phyloP scores from a whole-genome alignment of 2,329 filamentous ascomycete genomes.

The Fusarium acutatum region DNA sequence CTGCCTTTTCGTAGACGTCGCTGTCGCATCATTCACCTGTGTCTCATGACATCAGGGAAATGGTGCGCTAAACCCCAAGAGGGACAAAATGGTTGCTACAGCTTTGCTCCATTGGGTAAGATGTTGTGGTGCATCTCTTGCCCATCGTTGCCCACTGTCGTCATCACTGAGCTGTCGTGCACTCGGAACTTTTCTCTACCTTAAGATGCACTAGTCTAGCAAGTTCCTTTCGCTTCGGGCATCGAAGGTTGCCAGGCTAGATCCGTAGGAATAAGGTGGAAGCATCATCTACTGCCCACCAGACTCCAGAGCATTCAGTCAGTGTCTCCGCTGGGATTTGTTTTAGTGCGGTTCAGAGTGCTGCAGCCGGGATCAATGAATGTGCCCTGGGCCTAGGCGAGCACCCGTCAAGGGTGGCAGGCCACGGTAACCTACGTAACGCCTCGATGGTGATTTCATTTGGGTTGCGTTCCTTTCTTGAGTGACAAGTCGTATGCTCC shows the following conservation, averaged over 20 bases:
- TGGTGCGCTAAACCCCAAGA: slow-evolving; percentile 7
- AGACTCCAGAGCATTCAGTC: neutral
- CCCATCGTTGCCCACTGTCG: slow-evolving; percentile 20
- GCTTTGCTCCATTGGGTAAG: slow-evolving; percentile 19
- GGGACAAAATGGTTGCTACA: slow-evolving; percentile 6
- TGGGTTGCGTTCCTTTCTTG: neutral
- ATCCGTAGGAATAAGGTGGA: slow-evolving; percentile 8
- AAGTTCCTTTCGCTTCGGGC: neutral
- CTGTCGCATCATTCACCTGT: slow-evolving; percentile 26
- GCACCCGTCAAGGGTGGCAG: neutral
- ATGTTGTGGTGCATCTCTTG: slow-evolving; percentile 12
- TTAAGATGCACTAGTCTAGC: neutral
- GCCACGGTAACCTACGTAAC: slow-evolving; percentile 23
- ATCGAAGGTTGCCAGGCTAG: slow-evolving; percentile 18
- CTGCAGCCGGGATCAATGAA: slow-evolving; percentile 8
- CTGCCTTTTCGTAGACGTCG: slow-evolving; percentile 12
- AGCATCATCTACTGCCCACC: slow-evolving; percentile 9
- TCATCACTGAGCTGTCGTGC: slow-evolving; percentile 17
- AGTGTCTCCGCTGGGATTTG: neutral
- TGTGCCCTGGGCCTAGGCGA: neutral
- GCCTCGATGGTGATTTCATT: neutral
- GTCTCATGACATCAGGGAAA: slow-evolving; percentile 31
- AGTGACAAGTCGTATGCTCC: neutral
- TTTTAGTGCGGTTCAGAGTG: slow-evolving; percentile 15
- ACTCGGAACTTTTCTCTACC: slow-evolving; percentile 9